Base-by-base conservation (phyloP, 2,329 filamentous ascomycete species). In the Curvularia lunata region DNA sequence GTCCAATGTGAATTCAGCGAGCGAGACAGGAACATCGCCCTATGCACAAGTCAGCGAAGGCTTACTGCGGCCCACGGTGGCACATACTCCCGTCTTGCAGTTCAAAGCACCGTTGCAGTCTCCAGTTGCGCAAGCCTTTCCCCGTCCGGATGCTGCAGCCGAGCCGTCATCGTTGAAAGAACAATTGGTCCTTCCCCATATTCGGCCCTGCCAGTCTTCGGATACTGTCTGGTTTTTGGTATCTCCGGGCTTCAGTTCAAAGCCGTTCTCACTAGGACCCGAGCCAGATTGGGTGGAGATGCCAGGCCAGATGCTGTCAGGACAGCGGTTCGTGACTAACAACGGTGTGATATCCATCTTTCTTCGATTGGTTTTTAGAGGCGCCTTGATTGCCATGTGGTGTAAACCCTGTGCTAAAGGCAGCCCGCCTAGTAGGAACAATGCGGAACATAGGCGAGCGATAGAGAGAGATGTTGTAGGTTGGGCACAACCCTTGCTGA, bases 101-200 rank as follows among this genome's bases (percentile, higher is more conserved):
- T 89, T 80, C 58, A 94, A 69, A 58, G 85, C 83, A 5, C 88
- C 87, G 57, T 87, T 86, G 74, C 91, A 95, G 75, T 95, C 91
- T 7, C 91, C 91, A 2, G 91, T 92, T 49, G 81, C 75, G 76
- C 91, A 95, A 21, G 89, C 87, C 42, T 76, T 77, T 8, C 82
- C 81, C n/a, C 75, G 71, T 28, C 78, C 75, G 58, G 78, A 79
- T 21, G 77, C 76, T 19, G 83, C 77, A n/a, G 76, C 80, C 50
- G 82, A 86, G 1, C 88, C 89, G 47, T 86, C 83, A 16, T 81
- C 81, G 65, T 88, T 86, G 74, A 92, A 91, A 38, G 85, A 90
- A 78, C 91, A 96, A 72, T 95, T 95, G 18, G 91, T 94, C 52
- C 91, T 83, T 12, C 88, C 91, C 91, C 91, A 95, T 27, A 95